Percentiles rank a stretch among this genome's conserved stretches.
phyloP scores from a whole-genome alignment of 805 yeast species.

The Candida boleticola region DNA sequence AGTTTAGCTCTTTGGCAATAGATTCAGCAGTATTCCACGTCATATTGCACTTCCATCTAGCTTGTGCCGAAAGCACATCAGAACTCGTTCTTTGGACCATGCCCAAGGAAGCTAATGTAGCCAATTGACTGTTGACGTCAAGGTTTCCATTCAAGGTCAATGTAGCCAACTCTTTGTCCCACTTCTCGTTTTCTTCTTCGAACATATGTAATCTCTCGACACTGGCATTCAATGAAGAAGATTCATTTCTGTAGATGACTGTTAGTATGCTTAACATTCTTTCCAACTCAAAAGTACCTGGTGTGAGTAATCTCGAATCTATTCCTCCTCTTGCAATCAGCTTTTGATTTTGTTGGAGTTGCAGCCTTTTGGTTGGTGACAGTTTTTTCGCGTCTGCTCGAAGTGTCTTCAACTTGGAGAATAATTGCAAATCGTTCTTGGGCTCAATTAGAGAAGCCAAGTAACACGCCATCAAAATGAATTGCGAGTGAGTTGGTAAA shows the following conservation, averaged over 20 bases:
- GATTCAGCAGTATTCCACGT: constrained; percentile 62
- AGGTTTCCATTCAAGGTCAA: constrained; percentile 41
- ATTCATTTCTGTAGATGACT: constrained; percentile 54
- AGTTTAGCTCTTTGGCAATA: constrained; percentile 60
- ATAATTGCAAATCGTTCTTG: constrained; percentile 63
- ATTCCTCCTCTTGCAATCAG: constrained; percentile 40
- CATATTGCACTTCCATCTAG: constrained; percentile 78
- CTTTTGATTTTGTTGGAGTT: constrained; percentile 24
- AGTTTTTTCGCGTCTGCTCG: constrained; percentile 28
- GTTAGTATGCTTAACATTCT: constrained; percentile 76
- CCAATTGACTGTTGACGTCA: constrained; percentile 54
- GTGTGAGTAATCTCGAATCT: constrained; percentile 63
- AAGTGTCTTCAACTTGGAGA: constrained; percentile 53
- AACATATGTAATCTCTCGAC: constrained; percentile 26
- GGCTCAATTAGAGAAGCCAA: constrained; percentile 77
- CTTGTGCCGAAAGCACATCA: constrained; percentile 63
- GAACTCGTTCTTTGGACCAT: constrained; percentile 41
- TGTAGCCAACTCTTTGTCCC: constrained; percentile 31
- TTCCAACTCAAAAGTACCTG: constrained; percentile 74
- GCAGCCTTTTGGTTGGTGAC: constrained; percentile 11
- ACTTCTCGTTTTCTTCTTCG: constrained; percentile 29
- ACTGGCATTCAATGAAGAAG: constrained; percentile 25
- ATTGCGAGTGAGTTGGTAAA: constrained; percentile 62
- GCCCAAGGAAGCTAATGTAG: constrained; percentile 57
- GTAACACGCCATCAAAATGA: constrained; percentile 75